A percentile compares a stretch with the other conserved stretches of the same genome.
Conservation (phyloP, 192 early-diverging fungal species). For the Diversispora epigaea region DNA sequence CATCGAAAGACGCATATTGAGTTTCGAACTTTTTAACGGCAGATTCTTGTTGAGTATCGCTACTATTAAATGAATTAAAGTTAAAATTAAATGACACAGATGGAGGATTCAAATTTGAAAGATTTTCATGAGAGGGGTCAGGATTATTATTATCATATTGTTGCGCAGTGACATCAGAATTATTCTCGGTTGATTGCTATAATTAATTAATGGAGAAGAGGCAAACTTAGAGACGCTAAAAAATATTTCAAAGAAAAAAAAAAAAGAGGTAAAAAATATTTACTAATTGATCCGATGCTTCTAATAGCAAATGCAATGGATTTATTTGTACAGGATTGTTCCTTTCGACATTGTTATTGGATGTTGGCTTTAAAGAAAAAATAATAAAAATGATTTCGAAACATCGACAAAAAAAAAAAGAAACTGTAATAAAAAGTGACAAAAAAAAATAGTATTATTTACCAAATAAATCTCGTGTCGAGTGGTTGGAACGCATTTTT, state of each 20-base stretch:
- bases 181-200: background rate
- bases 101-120: too few species aligned
- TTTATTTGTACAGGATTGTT: background rate
- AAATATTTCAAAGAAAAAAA: background rate
- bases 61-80: background rate
- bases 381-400: background rate
- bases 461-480: background rate
- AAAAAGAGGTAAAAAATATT: background rate
- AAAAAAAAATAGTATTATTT: background rate
- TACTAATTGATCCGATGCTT: slow-evolving; percentile 29
- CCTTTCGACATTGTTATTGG: background rate
- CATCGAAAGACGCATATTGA: slow-evolving; percentile 11
- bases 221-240: background rate
- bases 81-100: background rate
- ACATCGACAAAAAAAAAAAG: background rate
- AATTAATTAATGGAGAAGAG: background rate
- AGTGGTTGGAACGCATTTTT: background rate
- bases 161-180: background rate
- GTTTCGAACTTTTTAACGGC: background rate
- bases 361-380: background rate
- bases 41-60: background rate
- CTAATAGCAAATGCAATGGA: slow-evolving; percentile 27
- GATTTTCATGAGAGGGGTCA: too few species aligned
- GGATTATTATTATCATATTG: background rate
- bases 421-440: background rate